Evolutionary conservation across 805 yeast species (phyloP), one percentile per base, ranked within the genome.

Genomic region (Candida qinlingensis): DNA sequence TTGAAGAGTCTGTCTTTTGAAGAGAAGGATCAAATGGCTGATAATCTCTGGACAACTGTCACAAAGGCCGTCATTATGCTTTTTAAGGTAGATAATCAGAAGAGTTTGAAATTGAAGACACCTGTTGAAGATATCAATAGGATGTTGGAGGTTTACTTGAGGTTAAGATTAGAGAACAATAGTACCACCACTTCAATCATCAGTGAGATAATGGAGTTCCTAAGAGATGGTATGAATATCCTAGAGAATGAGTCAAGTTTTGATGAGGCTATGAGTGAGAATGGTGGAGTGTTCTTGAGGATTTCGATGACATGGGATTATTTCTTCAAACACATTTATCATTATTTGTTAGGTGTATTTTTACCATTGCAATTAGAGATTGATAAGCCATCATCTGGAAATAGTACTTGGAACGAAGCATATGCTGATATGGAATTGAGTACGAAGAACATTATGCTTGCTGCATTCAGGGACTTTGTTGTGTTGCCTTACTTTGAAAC

Each of bases 121-220:
- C 81, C 85, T 0, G 72, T 81, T 3, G 87, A 81, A 53, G 84
- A 81, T 56, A 63, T 77, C 26, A 80, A 79, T 55, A 72, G 70
- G 41, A 62, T 79, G 46, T 74, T 80, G 5, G 54, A 64, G 26
- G 60, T 68, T 50, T 75, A 69, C 54, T 49, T 75, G 31, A 66
- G 65, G 28, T 60, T 73, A 5, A 64, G 73, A 36, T 55, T 70
- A 2, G 66, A 68, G 30, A 66, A 66, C 27, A 67, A 68, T 7
- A 67, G 69, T 5, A 57, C 69, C 0, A 65, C 72, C 0, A 52
- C 62, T 4, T 66, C 69, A 4, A 56, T 79, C n/a, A 45, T 73
- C 12, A 67, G 67, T 28, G 81, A 77, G 41, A 56, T 80, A 2
- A 64, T 68, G 39, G 79, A 75, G 26, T 66, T 79, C 34, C 56